Base-by-base conservation (phyloP, 768 basidiomycete species). In the Omphalotus guepiniiformis region DNA sequence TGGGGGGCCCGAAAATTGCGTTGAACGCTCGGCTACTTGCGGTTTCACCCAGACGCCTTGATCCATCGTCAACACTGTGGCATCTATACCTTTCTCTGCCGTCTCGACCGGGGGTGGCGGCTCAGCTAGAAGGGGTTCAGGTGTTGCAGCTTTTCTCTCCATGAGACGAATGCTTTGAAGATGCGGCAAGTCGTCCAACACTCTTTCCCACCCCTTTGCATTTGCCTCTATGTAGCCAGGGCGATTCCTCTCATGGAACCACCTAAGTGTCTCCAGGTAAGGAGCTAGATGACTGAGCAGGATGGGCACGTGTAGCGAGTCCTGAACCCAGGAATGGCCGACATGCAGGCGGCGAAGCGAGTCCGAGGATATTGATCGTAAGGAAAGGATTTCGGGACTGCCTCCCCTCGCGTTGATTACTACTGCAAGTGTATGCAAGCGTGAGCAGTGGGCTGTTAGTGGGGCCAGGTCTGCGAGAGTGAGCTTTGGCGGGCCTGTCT, bases 211-310 rank as follows among this genome's bases (percentile, higher is more conserved):
- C 16, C 69, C 74, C 47, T 72, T 73, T 9, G 81, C 79, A 55
- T 88, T 80, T 26, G 72, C 69, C 60, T 90, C 87, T 40, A 82
- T 69, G 55, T 73, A 83, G 4, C 84, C 83, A 0, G 78, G 73
- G n/a, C 86, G 73, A 55, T 79, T 88, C 64, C 82, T 84, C 57
- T 87, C 85, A 56, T 83, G 79, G 72, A 88, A 88, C 79, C 78
- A 88, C 63, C 82, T 85, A 42, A 90, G 63, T 22, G 65, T 70
- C 58, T 88, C 85, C 37, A 88, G 69, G 57, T 72, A 69, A 30
- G 88, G 86, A n/a, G 82, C 79, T 43, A 90, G 65, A 61, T 90
- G 87, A 63, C 87, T 89, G 51, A 90, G 73, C 48, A 85, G 73
- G 55, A 89, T 80, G 23, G 85, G 74, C 18, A 79, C 70, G 49